Evolutionary conservation across 164 flowering plant genomes (phyloP), one percentile per base, ranked within the genome.

Genomic region (Magnolia kwangsiensis): DNA sequence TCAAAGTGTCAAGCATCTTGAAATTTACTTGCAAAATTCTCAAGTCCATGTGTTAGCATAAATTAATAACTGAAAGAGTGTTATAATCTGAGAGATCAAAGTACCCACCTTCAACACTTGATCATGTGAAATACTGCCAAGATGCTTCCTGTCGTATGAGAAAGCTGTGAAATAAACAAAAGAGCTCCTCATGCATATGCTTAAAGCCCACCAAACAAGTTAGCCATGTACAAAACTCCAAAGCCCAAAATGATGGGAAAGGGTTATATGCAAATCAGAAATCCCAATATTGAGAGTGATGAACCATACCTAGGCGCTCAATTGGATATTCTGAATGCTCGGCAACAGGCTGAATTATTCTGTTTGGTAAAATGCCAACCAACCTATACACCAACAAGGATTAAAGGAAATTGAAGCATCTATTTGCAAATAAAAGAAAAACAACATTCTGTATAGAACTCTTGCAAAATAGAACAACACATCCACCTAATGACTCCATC

Each of bases 311-410:
- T 79, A 96, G 98, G 78, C 98, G 82, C 80, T 96, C 98, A 77
- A 96, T 87, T 24, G 98, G 96, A 76, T 85, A 89, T 51, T 94
- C 99, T 68, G 99, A 94, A 84, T 96, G 99, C 84, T 91, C 98
- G 6, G 94, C 98, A 73, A 96, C 85, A 50, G 99, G 98, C 81
- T 92, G 98, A 75, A 96, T 90, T 70, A 96, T 84, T 86, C 86
- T 87, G 87, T 94, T 96, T 27, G 99, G 99, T 74, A 94, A 86
- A 81, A 96, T 92, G 76, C 95, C 92, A 51, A 94, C 93, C 87
- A 96, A 75, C 75, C 99, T 96, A 72, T 21, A 82, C 13, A 77
- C 24, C 72, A 63, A 77, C 19, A 19, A 37, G 45, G 45, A 68
- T 59, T 69, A 75, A 51, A 50, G 77, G 23, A 6, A 18, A 37